Conservation (phyloP, 345 rosid species). For the rapeseed (Brassica napus) region Da-Ae NC_063445.1:29501-30000, state of each 20-base stretch:
- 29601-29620: slow-evolving; percentile 73
- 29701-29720: slow-evolving; percentile 96
- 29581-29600: slow-evolving; percentile 96
- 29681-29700: slow-evolving; percentile 65
- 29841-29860: slow-evolving; percentile 91
- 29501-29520: slow-evolving; percentile 1
- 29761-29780: slow-evolving; percentile 79
- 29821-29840: slow-evolving; percentile 97
- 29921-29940: no score
- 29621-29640: slow-evolving; percentile 34
- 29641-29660: slow-evolving; percentile 22
- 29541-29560: slow-evolving; percentile 71
- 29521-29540: no score
- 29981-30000: neutral
- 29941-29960: no score
- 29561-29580: slow-evolving; percentile 90
- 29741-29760: slow-evolving; percentile 88
- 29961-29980: neutral
- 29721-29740: slow-evolving; percentile 82
- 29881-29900: no score
- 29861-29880: slow-evolving; percentile 84
- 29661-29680: slow-evolving; percentile 11
- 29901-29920: no score
- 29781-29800: slow-evolving; percentile 88
- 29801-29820: slow-evolving; percentile 97